phyloP scores from a whole-genome alignment of 805 yeast genomes.

The Zygosaccharomyces siamensis region DNA sequence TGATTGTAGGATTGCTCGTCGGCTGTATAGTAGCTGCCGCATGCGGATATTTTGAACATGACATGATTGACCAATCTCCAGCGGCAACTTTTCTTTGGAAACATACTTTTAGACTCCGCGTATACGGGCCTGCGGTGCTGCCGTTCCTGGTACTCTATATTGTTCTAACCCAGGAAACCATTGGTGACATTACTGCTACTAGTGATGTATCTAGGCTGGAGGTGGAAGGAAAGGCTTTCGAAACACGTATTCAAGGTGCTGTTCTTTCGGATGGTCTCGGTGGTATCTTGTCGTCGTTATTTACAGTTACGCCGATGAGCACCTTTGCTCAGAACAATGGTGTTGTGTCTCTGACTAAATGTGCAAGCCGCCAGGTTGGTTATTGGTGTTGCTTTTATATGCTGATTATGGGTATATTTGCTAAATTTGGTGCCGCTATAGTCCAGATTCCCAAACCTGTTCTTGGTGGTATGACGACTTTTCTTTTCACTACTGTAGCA shows the following conservation, averaged over 20 bases:
- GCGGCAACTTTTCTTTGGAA: slow-evolving; percentile 85
- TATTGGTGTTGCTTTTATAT: slow-evolving; percentile 77
- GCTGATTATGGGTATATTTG: slow-evolving; percentile 79
- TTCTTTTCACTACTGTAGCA: slow-evolving; percentile 69
- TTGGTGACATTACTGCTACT: slow-evolving; percentile 93
- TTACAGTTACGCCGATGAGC: slow-evolving; percentile 85
- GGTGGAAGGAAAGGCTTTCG: slow-evolving; percentile 77
- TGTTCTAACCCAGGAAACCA: slow-evolving; percentile 85
- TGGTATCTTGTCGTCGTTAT: slow-evolving; percentile 69
- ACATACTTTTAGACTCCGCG: slow-evolving; percentile 67
- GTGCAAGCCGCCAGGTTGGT: slow-evolving; percentile 81
- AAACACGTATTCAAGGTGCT: slow-evolving; percentile 89
- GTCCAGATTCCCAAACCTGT: slow-evolving; percentile 75
- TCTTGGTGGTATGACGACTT: slow-evolving; percentile 84
- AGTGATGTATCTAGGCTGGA: slow-evolving; percentile 84
- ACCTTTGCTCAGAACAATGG: slow-evolving; percentile 95
- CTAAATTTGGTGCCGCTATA: slow-evolving; percentile 86
- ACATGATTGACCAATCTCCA: slow-evolving; percentile 63
- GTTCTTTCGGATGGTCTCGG: slow-evolving; percentile 82
- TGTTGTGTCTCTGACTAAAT: slow-evolving; percentile 85
- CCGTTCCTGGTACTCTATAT: slow-evolving; percentile 82
- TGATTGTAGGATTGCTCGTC: slow-evolving; percentile 72
- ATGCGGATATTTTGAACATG: slow-evolving; percentile 66
- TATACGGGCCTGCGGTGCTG: slow-evolving; percentile 81
- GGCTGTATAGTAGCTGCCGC: slow-evolving; percentile 95